Conservation (phyloP, 2,329 filamentous ascomycete genomes). For the Pestalotiopsis sp. region DNA sequence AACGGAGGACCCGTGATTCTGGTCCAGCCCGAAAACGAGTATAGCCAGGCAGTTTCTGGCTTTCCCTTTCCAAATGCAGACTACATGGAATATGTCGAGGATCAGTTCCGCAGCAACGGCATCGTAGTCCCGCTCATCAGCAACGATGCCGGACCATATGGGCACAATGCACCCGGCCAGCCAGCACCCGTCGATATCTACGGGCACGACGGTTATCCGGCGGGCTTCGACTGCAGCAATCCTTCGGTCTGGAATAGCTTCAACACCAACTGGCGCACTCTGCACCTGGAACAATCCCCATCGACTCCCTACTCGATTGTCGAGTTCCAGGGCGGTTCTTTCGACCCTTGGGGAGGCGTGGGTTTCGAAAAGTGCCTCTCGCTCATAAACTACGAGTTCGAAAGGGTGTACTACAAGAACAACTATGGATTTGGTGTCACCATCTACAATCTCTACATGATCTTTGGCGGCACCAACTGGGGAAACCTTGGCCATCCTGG, state of each 20-base stretch:
- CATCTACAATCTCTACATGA: conserved; percentile 65
- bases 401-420: conserved; percentile 81
- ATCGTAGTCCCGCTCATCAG: conserved; percentile 74
- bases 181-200: conserved; percentile 63
- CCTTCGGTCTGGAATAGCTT: conserved; percentile 58
- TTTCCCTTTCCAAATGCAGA: conserved; percentile 58
- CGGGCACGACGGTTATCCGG: conserved; percentile 39
- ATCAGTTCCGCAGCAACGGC: conserved; percentile 67
- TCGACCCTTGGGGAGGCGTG: conserved; percentile 72
- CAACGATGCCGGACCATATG: conserved; percentile 66
- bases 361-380: conserved; percentile 67
- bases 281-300: conserved; percentile 62
- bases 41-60: conserved; percentile 53
- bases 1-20: conserved; percentile 79
- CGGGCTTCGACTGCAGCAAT: conserved; percentile 44
- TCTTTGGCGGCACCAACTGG: conserved; percentile 82
- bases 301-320: conserved; percentile 55
- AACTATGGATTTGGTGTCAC: conserved; percentile 66
- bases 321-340: conserved; percentile 68
- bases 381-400: conserved; percentile 70
- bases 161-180: conserved; percentile 66
- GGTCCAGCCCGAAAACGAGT: conserved; percentile 81
- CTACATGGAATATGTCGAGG: conserved; percentile 71
- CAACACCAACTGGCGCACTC: conserved; percentile 54
- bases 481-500: conserved; percentile 74